These are phyloP conservation scores for Solanum habrochaites DNA, from an alignment of 257 asterid species.

Conservation along the genomic window DNA sequence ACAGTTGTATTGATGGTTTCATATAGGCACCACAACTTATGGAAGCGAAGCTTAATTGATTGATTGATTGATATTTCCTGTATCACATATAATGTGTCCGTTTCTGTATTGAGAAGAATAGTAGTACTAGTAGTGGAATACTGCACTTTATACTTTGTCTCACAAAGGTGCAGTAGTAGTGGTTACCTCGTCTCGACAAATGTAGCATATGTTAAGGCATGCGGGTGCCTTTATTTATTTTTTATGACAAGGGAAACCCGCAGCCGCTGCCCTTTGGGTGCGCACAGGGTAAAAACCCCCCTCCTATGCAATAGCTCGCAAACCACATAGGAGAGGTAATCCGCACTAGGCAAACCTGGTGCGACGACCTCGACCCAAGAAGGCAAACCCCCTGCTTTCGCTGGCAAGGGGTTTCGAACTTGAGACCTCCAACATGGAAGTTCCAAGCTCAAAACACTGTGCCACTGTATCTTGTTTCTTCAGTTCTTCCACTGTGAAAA, in stretches of 20 bases:
- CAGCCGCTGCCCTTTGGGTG: too few species aligned
- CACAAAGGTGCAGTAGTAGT: not conserved
- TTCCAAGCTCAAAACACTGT: too few species aligned
- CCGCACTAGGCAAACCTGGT: too few species aligned
- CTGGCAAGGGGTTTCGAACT: too few species aligned
- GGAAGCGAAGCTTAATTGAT: not conserved
- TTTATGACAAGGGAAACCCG: too few species aligned
- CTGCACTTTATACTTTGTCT: not conserved
- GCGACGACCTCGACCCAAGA: too few species aligned
- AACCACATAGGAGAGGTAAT: too few species aligned
- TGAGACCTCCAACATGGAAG: too few species aligned
- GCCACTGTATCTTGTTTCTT: not conserved
- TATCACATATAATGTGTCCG: not conserved
- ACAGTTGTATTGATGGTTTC: not conserved
- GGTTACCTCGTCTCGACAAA: not conserved
- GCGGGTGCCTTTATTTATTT: not conserved
- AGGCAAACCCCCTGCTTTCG: too few species aligned
- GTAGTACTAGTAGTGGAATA: not conserved
- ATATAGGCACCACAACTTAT: not conserved
- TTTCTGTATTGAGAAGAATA: not conserved
- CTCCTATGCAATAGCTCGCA: too few species aligned
- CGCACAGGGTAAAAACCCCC: too few species aligned
- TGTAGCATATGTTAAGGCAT: not conserved
- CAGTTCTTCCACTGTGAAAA: not conserved
- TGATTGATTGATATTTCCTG: not conserved